Conservation (phyloP, 2,329 filamentous ascomycete species). For the Emmonsiellopsis sp. region DNA sequence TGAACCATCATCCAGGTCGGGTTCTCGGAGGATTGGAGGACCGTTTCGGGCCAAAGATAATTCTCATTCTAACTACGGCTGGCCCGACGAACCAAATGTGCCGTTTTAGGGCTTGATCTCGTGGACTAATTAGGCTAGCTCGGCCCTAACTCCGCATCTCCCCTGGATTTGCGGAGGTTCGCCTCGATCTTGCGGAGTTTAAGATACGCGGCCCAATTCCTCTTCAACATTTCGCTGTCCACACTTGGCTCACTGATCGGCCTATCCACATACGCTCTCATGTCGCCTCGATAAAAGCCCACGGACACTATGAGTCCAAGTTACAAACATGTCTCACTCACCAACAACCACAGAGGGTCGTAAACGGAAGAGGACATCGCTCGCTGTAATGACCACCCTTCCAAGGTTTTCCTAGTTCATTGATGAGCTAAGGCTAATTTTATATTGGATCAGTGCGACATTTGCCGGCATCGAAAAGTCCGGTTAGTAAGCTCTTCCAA, state of each 20-base stretch:
- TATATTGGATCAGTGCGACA: conserved; percentile 32
- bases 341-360: conserved; percentile 4
- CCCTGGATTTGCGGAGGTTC: no score
- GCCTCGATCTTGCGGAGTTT: not conserved
- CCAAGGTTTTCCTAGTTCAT: not conserved
- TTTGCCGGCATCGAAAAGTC: conserved; percentile 40
- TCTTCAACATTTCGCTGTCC: not conserved
- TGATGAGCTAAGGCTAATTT: conserved; percentile 5
- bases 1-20: no score
- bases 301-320: no score
- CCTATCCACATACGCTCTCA: no score
- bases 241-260: no score
- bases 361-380: conserved; percentile 21
- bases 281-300: no score
- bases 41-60: no score
- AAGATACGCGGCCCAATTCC: not conserved
- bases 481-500: conserved; percentile 22
- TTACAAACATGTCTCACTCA: not conserved
- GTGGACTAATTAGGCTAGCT: no score
- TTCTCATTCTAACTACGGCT: not conserved
- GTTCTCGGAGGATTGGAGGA: no score
- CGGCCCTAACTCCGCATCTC: not conserved
- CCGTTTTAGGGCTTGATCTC: not conserved
- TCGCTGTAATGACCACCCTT: conserved; percentile 15
- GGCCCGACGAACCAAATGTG: not conserved